Conservation (phyloP, 2,329 filamentous ascomycete genomes). For the Epichloe sylvatica region DNA sequence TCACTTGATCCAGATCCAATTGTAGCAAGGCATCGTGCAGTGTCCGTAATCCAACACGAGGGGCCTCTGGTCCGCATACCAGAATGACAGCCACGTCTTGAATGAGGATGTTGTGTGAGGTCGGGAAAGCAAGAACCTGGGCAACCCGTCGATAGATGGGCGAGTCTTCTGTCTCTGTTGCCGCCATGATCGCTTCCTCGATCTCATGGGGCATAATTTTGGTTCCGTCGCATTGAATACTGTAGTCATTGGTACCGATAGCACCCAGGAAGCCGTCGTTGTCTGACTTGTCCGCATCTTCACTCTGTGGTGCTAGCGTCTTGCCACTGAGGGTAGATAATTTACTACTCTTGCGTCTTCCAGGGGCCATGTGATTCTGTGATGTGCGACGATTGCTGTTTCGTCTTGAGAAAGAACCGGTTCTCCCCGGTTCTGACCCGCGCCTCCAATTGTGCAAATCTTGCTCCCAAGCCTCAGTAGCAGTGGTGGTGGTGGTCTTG, state of each 20-base stretch:
- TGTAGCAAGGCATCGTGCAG: constrained; percentile 29
- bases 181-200: constrained; percentile 33
- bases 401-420: not conserved
- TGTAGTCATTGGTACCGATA: constrained; percentile 36
- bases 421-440: not conserved
- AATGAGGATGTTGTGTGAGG: constrained; percentile 32
- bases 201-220: constrained; percentile 36
- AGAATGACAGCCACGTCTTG: constrained; percentile 38
- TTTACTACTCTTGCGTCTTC: not conserved
- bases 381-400: not conserved
- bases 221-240: constrained; percentile 38
- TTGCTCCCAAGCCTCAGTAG: not conserved
- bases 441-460: not conserved
- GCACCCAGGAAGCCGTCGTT: constrained; percentile 32
- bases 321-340: not conserved
- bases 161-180: constrained; percentile 24
- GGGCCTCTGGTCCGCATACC: constrained; percentile 27
- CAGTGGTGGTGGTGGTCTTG: not conserved
- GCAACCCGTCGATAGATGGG: constrained; percentile 28
- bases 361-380: not conserved
- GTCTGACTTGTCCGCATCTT: constrained; percentile 26
- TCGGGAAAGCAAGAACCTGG: constrained; percentile 34
- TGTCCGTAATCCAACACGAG: constrained; percentile 30
- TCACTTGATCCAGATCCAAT: constrained; percentile 30
- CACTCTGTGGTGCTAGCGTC: constrained; percentile 23